phyloP scores from a whole-genome alignment of 345 rosid species.

The Iberis pinnata region DNA sequence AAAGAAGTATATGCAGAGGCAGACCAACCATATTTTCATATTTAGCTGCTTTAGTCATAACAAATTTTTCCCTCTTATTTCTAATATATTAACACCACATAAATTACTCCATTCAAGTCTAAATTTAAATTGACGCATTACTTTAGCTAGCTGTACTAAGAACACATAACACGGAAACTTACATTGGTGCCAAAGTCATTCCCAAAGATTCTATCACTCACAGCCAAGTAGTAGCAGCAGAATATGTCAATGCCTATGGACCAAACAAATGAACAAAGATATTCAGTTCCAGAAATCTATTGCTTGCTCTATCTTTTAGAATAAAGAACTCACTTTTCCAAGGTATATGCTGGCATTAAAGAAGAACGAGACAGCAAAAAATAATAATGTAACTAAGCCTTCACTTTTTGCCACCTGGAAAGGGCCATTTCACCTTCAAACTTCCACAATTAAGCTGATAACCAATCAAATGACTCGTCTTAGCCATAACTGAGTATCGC shows the following conservation, averaged over 20 bases:
- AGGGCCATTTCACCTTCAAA: background rate
- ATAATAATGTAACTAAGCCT: constrained; percentile 7
- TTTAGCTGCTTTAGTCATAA: background rate
- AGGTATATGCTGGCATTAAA: constrained; percentile 16
- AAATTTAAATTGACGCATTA: constrained; percentile 1
- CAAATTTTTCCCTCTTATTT: background rate
- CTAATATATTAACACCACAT: background rate
- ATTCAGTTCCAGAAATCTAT: background rate
- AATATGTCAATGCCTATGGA: constrained; percentile 16
- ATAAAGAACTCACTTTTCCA: constrained; percentile 21
- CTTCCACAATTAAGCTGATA: constrained; percentile 9
- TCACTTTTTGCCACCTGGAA: constrained; percentile 23
- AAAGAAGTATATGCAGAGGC: constrained; percentile 54
- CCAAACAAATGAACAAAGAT: constrained; percentile 3
- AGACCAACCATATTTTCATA: constrained; percentile 32
- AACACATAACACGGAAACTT: constrained; percentile 11
- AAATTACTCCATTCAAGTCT: background rate
- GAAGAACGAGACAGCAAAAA: background rate
- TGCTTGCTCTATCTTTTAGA: constrained; percentile 11
- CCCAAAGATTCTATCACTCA: background rate
- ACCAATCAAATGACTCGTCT: constrained; percentile 13
- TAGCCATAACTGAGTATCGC: constrained; percentile 9
- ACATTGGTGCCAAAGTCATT: background rate
- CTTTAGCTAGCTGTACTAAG: background rate
- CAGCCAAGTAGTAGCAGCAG: constrained; percentile 18